Conservation (phyloP, 176 grass and related monocot species). For the Cenchrus fungigraminus region DNA sequence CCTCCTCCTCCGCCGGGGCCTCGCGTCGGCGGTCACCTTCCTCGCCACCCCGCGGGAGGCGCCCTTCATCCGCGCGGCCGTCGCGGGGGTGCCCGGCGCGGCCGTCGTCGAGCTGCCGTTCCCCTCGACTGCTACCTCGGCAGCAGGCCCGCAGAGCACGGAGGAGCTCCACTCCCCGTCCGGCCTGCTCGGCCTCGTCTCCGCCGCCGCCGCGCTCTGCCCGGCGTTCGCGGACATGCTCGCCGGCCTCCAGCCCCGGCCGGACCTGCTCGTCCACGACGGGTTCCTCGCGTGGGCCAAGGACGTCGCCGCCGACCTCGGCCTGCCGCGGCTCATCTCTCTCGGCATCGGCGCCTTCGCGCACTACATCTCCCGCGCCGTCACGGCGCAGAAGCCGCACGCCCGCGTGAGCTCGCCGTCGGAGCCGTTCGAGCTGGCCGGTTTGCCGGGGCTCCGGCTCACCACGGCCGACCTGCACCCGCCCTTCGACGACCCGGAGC, state of each 20-base stretch:
- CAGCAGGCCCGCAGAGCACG: slow-evolving; percentile 23
- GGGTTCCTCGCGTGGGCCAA: slow-evolving; percentile 43
- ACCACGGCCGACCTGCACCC: slow-evolving; percentile 37
- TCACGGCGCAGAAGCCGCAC: slow-evolving; percentile 28
- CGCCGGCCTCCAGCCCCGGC: background rate
- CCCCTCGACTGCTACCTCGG: slow-evolving; percentile 18
- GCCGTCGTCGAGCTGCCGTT: slow-evolving; percentile 51
- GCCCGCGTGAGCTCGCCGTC: background rate
- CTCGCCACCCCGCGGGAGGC: slow-evolving; percentile 50
- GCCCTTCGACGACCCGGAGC: slow-evolving; percentile 58
- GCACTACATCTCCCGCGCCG: background rate
- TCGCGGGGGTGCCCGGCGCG: background rate
- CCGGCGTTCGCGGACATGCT: slow-evolving; percentile 44
- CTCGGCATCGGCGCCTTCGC: slow-evolving; percentile 48
- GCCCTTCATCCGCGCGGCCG: slow-evolving; percentile 31
- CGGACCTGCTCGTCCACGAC: slow-evolving; percentile 31
- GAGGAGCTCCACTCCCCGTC: slow-evolving; percentile 35
- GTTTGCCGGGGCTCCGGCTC: slow-evolving; percentile 36
- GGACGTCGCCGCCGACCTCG: slow-evolving; percentile 40
- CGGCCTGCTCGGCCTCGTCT: slow-evolving; percentile 25
- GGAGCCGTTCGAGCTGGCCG: slow-evolving; percentile 37
- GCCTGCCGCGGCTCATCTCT: slow-evolving; percentile 37
- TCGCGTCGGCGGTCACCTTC: slow-evolving; percentile 51
- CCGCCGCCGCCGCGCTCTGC: background rate
- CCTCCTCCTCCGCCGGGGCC: slow-evolving; percentile 24